Base-by-base conservation (phyloP, 176 grass and related monocot species). In the Triticum timopheevii region DNA sequence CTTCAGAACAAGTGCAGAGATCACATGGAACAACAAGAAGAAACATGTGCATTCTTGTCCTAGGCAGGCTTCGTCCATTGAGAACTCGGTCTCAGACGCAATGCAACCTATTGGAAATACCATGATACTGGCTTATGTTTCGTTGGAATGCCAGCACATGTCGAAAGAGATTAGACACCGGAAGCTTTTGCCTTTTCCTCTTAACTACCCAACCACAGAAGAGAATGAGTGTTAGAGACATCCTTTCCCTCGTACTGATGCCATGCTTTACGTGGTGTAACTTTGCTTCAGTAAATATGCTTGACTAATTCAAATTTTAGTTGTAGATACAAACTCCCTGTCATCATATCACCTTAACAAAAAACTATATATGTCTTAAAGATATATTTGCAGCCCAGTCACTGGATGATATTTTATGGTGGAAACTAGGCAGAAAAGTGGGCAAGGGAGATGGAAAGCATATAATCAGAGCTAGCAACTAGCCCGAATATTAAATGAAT, bases 161-260 rank as follows among this genome's bases (percentile, higher is more conserved):
- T 64, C 6, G 30, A 63, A 75, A 64, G 38, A 64, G 27, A 76
- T 84, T 61, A 49, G 38, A 65, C 6, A 76, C 47, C 56, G 4
- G 38, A 84, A 84, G 19, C 25, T 65, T 84, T 49, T 84, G 16
- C 58, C 70, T 75, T 84, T 63, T 56, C 81, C 61, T 83, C 50
- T 62, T 63, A 84, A 63, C 17, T 25, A 74, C 69, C 54, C 69
- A 74, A 45, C 36, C 10, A 8, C 30, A 20, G 24, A 62, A 65
- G 39, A 84, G n/a, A 25, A 35, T 76, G 58, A 49, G 28, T 31
- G 22, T 33, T 84, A 47, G 27, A 71, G 27, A 71, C 13, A 76
- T 65, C 59, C 23, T 76, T 63, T 49, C 62, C 71, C 58, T 49
- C 47, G 28, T 58, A 38, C 13, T 2, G 28, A 58, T 58, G 80